Percentiles rank a stretch among this genome's conserved stretches.
Evolutionary conservation across 169 alveolate genomes (phyloP).

Genomic region (Plasmodium relictum): DNA sequence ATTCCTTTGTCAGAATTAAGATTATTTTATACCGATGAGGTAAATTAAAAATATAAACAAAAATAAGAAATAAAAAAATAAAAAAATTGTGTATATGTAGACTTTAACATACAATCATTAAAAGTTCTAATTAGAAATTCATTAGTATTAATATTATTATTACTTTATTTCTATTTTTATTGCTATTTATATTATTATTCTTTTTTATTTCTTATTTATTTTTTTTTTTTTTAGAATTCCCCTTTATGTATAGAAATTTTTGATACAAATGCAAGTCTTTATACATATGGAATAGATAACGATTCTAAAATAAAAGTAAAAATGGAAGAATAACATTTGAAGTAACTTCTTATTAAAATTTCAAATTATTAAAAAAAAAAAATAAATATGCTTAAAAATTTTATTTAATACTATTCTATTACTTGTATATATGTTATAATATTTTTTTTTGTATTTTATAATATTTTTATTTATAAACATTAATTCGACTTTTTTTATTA

Average conservation of each 20-base stretch:
- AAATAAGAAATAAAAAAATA: background rate
- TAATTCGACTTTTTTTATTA: too few species aligned
- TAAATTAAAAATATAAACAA: background rate
- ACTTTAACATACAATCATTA: background rate
- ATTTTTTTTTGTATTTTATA: too few species aligned
- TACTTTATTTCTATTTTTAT: background rate
- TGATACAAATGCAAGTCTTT: conserved; percentile 71
- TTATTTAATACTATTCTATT: too few species aligned
- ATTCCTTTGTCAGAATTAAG: conserved; percentile 47
- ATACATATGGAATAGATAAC: conserved; percentile 75
- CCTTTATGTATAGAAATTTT: conserved; percentile 70
- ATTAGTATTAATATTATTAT: background rate
- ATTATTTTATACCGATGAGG: conserved; percentile 72
- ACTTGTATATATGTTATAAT: too few species aligned
- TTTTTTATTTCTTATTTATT: conserved; percentile 3
- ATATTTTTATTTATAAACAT: too few species aligned
- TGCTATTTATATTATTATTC: background rate
- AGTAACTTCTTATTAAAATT: conserved; percentile 1
- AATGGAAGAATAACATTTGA: conserved; percentile 48
- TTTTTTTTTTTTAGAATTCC: conserved; percentile 36
- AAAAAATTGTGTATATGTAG: background rate
- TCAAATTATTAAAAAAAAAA: conserved; percentile 1
- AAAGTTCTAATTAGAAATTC: background rate
- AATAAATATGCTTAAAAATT: background rate
- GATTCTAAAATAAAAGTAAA: conserved; percentile 68